Conservation (phyloP, 257 asterid species). For the Rehmannia glutinosa region DNA sequence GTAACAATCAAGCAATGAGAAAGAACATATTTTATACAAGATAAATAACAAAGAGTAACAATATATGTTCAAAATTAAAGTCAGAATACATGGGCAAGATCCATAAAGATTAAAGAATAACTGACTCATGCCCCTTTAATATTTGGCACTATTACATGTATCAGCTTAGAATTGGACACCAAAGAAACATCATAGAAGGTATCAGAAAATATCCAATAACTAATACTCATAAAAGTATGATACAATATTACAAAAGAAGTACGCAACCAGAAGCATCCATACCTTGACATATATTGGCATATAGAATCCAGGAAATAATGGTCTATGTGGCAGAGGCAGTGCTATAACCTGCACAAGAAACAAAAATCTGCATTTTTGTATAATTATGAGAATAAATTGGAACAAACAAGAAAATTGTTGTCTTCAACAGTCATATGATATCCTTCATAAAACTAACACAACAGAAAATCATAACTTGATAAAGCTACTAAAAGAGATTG, state of each 20-base stretch:
- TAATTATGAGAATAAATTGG: not conserved
- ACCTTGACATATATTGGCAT: slow-evolving; percentile 98
- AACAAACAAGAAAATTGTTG: not conserved
- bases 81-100: not conserved
- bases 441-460: not conserved
- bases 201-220: not conserved
- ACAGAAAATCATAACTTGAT: not conserved
- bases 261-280: slow-evolving; percentile 23
- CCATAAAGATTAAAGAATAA: too few species aligned
- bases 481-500: not conserved
- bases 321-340: slow-evolving; percentile 29
- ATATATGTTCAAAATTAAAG: too few species aligned
- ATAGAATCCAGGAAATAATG: slow-evolving; percentile 85
- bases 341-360: slow-evolving; percentile 29
- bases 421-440: not conserved
- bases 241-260: not conserved
- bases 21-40: not conserved
- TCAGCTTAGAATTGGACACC: not conserved
- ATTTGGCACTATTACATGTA: not conserved
- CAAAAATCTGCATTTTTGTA: not conserved
- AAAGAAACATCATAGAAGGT: not conserved
- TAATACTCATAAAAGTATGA: not conserved
- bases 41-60: slow-evolving; percentile 11
- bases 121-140: not conserved
- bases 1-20: not conserved